phyloP scores from a whole-genome alignment of 2,329 filamentous ascomycete genomes.

The Calonectria ilicicola region DNA sequence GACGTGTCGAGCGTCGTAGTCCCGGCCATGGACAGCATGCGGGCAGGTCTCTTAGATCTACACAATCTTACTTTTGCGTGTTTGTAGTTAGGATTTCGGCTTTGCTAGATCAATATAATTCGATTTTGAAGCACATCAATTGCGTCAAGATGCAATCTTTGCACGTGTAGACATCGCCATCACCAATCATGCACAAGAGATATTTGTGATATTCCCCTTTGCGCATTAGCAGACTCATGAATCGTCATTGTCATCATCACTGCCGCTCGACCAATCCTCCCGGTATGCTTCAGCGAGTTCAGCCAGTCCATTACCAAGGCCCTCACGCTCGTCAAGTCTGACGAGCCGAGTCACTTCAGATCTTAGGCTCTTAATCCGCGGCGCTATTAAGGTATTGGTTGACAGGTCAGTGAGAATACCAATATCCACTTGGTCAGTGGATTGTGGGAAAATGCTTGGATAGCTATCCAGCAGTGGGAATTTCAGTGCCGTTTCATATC shows the following conservation, averaged over 20 bases:
- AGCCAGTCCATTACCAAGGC: conserved; percentile 82
- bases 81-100: conserved; percentile 45
- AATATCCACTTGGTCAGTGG: conserved; percentile 48
- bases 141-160: background rate
- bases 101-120: conserved; percentile 47
- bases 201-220: background rate
- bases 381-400: conserved; percentile 79
- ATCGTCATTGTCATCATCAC: conserved; percentile 76
- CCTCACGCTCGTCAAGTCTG: conserved; percentile 83
- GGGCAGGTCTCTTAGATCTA: conserved; percentile 28
- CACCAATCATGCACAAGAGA: background rate
- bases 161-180: too few species aligned
- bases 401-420: conserved; percentile 71
- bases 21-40: background rate
- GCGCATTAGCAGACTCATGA: conserved; percentile 31
- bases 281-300: conserved; percentile 90
- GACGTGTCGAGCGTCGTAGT: background rate
- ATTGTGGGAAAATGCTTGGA: conserved; percentile 76
- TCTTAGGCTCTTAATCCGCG: conserved; percentile 75
- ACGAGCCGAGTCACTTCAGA: conserved; percentile 73
- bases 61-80: conserved; percentile 27
- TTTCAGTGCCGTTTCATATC: conserved; percentile 65
- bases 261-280: conserved; percentile 86
- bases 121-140: conserved; percentile 30
- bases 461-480: conserved; percentile 89